Conservation (phyloP, 768 basidiomycete species). For the Tylopilus plumbeoviolaceoides region DNA sequence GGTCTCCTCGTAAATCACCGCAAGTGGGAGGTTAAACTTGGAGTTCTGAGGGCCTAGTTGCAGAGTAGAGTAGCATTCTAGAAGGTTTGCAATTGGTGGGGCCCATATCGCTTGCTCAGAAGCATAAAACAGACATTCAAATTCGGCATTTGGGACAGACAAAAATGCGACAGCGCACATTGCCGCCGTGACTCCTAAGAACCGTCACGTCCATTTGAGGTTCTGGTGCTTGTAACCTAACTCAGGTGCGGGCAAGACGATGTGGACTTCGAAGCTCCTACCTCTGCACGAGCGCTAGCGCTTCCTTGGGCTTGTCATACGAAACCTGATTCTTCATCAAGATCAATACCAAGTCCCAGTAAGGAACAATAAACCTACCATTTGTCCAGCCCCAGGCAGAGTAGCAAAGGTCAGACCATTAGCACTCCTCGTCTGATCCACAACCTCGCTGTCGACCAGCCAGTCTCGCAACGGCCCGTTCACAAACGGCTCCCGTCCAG, state of each 20-base stretch:
- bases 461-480: conserved; percentile 53
- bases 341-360: too few species aligned
- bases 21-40: too few species aligned
- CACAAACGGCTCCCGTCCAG: conserved; percentile 50
- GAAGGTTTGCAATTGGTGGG: too few species aligned
- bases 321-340: too few species aligned
- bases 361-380: conserved; percentile 40
- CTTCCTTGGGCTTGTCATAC: too few species aligned
- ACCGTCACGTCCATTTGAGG: background rate
- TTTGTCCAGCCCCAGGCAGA: conserved; percentile 68
- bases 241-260: background rate
- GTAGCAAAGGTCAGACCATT: conserved; percentile 67
- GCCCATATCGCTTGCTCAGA: too few species aligned
- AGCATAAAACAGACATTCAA: background rate
- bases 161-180: too few species aligned
- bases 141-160: too few species aligned
- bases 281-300: too few species aligned
- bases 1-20: too few species aligned
- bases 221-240: background rate
- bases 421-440: conserved; percentile 52
- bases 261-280: conserved; percentile 12
- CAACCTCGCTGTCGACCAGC: conserved; percentile 46
- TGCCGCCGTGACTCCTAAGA: background rate
- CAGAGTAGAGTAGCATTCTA: too few species aligned
- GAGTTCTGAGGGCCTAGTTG: too few species aligned